Percentiles rank a stretch among this genome's conserved stretches.
phyloP scores from a whole-genome alignment of 495 filamentous ascomycete species.

The Cladorrhinum samala region DNA sequence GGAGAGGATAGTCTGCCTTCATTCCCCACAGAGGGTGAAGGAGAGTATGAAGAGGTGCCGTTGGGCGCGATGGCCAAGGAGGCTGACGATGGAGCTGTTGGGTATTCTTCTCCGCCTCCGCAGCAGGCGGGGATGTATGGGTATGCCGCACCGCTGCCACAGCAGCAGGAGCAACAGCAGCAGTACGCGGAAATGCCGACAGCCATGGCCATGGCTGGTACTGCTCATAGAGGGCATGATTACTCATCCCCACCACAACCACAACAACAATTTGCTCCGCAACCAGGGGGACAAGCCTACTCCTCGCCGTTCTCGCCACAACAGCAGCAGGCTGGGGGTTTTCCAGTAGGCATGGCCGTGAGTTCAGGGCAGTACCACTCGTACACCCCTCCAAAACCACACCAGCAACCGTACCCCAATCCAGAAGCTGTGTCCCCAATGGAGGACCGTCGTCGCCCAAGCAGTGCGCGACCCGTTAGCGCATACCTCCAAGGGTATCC shows the following conservation, averaged over 20 bases:
- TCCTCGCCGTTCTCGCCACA: background rate
- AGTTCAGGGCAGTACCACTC: background rate
- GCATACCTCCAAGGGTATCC: background rate
- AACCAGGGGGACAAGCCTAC: background rate
- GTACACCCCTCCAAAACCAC: background rate
- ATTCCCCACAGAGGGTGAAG: background rate
- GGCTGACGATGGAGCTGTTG: too few species aligned
- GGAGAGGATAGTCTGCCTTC: background rate
- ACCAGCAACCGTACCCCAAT: too few species aligned
- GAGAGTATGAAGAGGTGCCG: background rate
- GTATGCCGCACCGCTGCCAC: too few species aligned
- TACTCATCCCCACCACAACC: background rate
- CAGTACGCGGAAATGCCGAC: background rate
- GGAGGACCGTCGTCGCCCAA: background rate
- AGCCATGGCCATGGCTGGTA: too few species aligned
- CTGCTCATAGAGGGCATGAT: too few species aligned
- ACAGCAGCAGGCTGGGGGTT: background rate
- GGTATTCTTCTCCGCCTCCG: too few species aligned
- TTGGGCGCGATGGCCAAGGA: background rate
- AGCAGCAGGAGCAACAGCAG: background rate
- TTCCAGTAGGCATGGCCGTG: background rate
- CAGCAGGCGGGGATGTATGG: background rate
- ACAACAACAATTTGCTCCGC: background rate
- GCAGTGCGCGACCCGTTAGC: constrained; percentile 1
- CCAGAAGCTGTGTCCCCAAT: background rate